Evolutionary conservation across 2,329 filamentous ascomycete genomes (phyloP).

Genomic region (Curvularia verruculosa): DNA sequence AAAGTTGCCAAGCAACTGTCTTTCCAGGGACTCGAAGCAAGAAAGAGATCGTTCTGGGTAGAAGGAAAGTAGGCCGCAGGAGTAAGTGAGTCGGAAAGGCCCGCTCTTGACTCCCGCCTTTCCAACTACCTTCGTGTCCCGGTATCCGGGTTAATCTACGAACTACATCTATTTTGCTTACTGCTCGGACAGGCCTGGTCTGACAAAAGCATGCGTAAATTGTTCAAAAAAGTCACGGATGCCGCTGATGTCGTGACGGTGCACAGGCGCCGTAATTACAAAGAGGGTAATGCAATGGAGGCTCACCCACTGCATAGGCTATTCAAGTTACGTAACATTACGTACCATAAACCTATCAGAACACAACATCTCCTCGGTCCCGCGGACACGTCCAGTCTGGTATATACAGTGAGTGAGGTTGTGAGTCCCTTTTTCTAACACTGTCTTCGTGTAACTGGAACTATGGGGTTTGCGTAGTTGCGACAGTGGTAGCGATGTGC

Average conservation of each 20-base stretch:
- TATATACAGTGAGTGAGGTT: background rate
- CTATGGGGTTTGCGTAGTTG: background rate
- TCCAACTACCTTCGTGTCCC: background rate
- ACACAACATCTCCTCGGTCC: conserved; percentile 15
- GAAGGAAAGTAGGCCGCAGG: background rate
- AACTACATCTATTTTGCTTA: background rate
- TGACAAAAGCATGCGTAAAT: background rate
- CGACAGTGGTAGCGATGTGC: background rate
- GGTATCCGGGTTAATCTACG: background rate
- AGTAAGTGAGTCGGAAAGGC: background rate
- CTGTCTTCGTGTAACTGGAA: background rate
- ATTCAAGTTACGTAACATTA: conserved; percentile 18
- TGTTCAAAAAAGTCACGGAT: background rate
- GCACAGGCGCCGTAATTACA: conserved; percentile 5
- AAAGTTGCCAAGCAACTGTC: background rate
- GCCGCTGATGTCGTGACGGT: background rate
- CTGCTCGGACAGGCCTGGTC: background rate
- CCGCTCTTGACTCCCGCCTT: background rate
- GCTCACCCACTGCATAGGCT: conserved; percentile 3
- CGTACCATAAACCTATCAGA: conserved; percentile 11
- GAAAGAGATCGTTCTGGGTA: background rate
- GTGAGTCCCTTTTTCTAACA: background rate
- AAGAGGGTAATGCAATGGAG: background rate
- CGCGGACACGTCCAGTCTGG: conserved; percentile 5
- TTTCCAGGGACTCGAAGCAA: background rate